A percentile compares a stretch with the other conserved stretches of the same genome.
These are phyloP conservation scores for Lablab purpureus DNA, from an alignment of 306 rosid species.

Conservation along the genomic window DNA sequence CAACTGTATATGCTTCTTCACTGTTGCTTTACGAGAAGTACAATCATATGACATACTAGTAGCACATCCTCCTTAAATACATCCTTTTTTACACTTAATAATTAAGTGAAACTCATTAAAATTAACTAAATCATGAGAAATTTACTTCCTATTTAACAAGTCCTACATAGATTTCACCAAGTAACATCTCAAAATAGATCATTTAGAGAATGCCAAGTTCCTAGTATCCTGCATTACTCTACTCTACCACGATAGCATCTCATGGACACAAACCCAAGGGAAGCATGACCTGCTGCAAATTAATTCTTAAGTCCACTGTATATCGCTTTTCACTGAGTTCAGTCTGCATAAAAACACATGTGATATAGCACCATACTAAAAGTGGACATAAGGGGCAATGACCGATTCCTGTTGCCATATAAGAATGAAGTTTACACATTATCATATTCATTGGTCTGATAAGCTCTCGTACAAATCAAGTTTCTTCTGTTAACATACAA, in stretches of 20 bases:
- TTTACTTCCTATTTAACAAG: not conserved
- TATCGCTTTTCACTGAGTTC: conserved; percentile 13
- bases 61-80: not conserved
- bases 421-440: conserved; percentile 7
- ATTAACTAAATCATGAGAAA: not conserved
- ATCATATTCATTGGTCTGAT: conserved; percentile 21
- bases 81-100: not conserved
- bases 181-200: not conserved
- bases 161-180: not conserved
- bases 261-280: conserved; percentile 18
- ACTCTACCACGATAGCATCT: not conserved
- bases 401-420: conserved; percentile 17
- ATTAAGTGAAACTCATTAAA: not conserved
- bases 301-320: not conserved
- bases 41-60: not conserved
- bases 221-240: not conserved
- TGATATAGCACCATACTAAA: conserved; percentile 20
- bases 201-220: not conserved
- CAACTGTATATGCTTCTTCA: conserved; percentile 26
- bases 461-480: conserved; percentile 5
- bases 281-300: conserved; percentile 5
- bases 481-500: conserved; percentile 23
- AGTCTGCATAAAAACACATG: conserved; percentile 33
- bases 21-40: not conserved
- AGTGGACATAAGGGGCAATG: conserved; percentile 4